phyloP scores from a whole-genome alignment of 352 stramenopile species.

The Pythium myriotylum region DNA sequence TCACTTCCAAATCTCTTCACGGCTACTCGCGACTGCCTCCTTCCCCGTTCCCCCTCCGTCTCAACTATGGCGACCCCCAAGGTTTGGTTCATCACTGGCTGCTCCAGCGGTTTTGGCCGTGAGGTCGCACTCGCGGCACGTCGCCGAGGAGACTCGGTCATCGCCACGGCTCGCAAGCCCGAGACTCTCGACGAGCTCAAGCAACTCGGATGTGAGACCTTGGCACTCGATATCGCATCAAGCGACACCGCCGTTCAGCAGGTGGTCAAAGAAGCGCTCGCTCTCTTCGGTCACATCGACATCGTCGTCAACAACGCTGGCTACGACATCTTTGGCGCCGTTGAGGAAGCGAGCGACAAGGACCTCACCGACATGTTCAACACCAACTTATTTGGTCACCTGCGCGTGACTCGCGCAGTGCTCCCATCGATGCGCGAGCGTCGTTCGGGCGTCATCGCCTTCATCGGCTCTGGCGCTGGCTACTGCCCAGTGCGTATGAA shows the following conservation, averaged over 20 bases:
- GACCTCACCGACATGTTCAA: slow-evolving; percentile 44
- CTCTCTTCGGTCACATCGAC: slow-evolving; percentile 14
- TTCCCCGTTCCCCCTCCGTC: too few species aligned
- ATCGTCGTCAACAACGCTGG: slow-evolving; percentile 16
- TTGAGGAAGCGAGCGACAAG: slow-evolving; percentile 28
- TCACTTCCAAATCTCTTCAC: too few species aligned
- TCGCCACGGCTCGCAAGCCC: slow-evolving; percentile 14
- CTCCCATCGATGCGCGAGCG: slow-evolving; percentile 46
- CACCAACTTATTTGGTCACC: slow-evolving; percentile 52
- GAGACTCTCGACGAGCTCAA: slow-evolving; percentile 13
- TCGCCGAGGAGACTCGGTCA: slow-evolving; percentile 7
- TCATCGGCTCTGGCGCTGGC: slow-evolving; percentile 42
- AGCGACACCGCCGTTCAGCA: neutral
- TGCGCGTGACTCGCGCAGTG: slow-evolving; percentile 35
- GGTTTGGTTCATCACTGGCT: slow-evolving; percentile 21
- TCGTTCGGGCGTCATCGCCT: slow-evolving; percentile 38
- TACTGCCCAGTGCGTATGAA: slow-evolving; percentile 32
- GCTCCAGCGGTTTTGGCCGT: slow-evolving; percentile 6
- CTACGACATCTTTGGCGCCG: slow-evolving; percentile 26
- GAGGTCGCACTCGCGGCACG: slow-evolving; percentile 3
- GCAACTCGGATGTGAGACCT: neutral
- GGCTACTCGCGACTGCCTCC: too few species aligned
- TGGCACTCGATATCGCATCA: slow-evolving; percentile 3
- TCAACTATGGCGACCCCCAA: slow-evolving; percentile 3
- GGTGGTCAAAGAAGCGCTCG: neutral